phyloP scores from a whole-genome alignment of 1,139 yeast species.

The Debaryomycetaceae sp. region DNA sequence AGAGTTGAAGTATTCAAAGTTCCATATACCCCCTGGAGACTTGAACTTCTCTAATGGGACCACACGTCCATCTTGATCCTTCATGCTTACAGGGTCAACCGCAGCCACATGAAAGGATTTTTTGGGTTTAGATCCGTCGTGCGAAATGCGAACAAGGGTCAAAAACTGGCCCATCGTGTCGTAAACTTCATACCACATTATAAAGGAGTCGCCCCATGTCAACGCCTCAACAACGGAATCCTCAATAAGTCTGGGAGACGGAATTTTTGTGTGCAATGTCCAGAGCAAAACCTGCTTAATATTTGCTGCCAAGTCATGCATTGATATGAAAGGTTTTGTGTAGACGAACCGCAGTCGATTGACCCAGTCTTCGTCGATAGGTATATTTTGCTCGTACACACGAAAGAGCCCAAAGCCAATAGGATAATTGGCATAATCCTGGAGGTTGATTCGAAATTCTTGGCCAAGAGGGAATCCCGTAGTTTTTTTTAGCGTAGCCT shows the following conservation, averaged over 20 bases:
- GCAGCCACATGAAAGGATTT: conserved; percentile 11
- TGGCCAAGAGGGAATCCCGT: neutral
- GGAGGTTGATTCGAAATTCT: conserved; percentile 15
- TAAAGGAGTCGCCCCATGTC: conserved; percentile 24
- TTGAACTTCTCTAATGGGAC: conserved; percentile 10
- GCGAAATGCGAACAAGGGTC: conserved; percentile 13
- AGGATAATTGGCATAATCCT: conserved; percentile 15
- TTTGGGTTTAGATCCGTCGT: conserved; percentile 11
- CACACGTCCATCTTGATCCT: conserved; percentile 21
- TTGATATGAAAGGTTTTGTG: conserved; percentile 10
- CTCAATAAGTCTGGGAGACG: conserved; percentile 15
- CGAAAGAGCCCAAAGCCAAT: conserved; percentile 23
- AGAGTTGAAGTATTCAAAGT: conserved; percentile 14
- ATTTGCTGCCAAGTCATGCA: conserved; percentile 8
- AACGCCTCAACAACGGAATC: conserved; percentile 8
- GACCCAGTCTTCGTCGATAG: conserved; percentile 10
- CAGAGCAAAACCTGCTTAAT: conserved; percentile 13
- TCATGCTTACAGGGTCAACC: conserved; percentile 22
- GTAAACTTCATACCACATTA: conserved; percentile 28
- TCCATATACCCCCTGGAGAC: conserved; percentile 16
- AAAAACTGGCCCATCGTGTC: conserved; percentile 21
- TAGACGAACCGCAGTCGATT: conserved; percentile 16
- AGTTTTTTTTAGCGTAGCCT: neutral
- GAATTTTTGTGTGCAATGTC: conserved; percentile 15
- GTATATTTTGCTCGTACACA: conserved; percentile 10